A percentile compares a stretch with the other conserved stretches of the same genome.
These are phyloP conservation scores for Penicillium sp. DNA, from an alignment of 2,329 filamentous ascomycete species.

Conservation along the genomic window DNA sequence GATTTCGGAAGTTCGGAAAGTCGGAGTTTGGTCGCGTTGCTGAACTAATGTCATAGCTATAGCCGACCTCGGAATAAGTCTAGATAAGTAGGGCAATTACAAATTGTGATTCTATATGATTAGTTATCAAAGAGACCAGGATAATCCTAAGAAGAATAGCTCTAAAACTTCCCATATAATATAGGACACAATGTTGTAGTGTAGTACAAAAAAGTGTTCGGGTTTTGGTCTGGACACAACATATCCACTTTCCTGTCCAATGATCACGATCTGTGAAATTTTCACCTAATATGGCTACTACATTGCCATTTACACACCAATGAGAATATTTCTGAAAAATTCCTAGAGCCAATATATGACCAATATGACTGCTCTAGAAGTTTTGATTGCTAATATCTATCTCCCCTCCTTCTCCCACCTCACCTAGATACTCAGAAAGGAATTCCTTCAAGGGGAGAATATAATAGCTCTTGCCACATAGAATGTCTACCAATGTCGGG, in stretches of 20 bases:
- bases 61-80: background rate
- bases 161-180: background rate
- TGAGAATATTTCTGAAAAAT: constrained; percentile 10
- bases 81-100: background rate
- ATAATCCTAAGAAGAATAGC: background rate
- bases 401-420: constrained; percentile 3
- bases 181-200: background rate
- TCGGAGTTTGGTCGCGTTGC: background rate
- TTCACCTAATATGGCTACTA: constrained; percentile 3
- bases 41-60: background rate
- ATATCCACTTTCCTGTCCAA: constrained; percentile 14
- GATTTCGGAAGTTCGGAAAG: background rate
- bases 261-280: constrained; percentile 7
- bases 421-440: background rate
- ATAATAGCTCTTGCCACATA: constrained; percentile 11
- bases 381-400: constrained; percentile 17
- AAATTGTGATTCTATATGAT: background rate
- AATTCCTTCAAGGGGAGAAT: background rate
- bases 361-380: constrained; percentile 10
- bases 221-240: background rate
- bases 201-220: background rate
- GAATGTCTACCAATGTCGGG: constrained; percentile 25
- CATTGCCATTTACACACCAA: constrained; percentile 15
- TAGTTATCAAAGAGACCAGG: too few relatives aligned
- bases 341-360: constrained; percentile 2